These are phyloP conservation scores for Coniosporium tulheliwenetii DNA, from an alignment of 2,329 filamentous ascomycete species.

Conservation along the genomic window DNA sequence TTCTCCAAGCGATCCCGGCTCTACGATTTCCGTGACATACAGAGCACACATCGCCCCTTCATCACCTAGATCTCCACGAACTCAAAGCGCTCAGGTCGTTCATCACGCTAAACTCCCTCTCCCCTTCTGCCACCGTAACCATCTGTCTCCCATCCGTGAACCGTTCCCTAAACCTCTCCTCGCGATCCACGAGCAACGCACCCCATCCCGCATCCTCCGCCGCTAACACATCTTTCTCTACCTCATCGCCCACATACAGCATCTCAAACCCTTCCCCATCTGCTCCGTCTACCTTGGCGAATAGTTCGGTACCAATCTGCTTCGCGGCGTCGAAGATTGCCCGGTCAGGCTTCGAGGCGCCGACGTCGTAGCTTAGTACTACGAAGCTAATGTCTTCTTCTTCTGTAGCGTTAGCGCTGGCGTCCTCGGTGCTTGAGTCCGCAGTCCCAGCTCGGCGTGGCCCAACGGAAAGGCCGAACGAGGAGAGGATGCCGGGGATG, in stretches of 20 bases:
- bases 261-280: constrained; percentile 17
- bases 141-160: background rate
- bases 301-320: constrained; percentile 20
- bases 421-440: constrained; percentile 2
- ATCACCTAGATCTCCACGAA: no score
- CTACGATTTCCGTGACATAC: no score
- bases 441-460: constrained; percentile 13
- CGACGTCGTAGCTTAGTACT: constrained; percentile 48
- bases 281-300: constrained; percentile 6
- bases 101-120: no score
- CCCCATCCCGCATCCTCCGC: constrained; percentile 33
- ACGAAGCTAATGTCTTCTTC: constrained; percentile 36
- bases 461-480: constrained; percentile 35
- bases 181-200: constrained; percentile 25
- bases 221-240: constrained; percentile 34
- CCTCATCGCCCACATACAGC: constrained; percentile 40
- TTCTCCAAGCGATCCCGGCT: no score
- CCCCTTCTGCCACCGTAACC: no score
- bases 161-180: constrained; percentile 4
- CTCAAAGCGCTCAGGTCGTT: no score
- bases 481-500: constrained; percentile 37
- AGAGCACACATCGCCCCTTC: no score
- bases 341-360: constrained; percentile 40
- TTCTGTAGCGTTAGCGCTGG: constrained; percentile 2
- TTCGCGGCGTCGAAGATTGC: constrained; percentile 41